These are phyloP conservation scores for Claviceps quebecensis DNA, from an alignment of 2,329 filamentous ascomycete species.

Conservation along the genomic window DNA sequence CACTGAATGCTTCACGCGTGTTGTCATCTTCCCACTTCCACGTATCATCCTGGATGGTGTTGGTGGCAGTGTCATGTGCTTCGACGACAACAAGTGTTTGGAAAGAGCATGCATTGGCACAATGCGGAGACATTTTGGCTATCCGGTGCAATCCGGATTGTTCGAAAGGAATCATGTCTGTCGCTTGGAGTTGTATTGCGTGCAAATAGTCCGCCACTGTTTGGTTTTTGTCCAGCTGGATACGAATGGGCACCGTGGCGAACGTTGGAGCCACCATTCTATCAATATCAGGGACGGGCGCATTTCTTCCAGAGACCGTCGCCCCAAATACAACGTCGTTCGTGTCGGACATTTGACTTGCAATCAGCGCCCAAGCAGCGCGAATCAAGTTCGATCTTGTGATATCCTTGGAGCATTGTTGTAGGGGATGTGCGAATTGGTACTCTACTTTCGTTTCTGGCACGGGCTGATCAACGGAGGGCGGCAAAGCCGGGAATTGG, in stretches of 20 bases:
- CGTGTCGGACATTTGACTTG: constrained; percentile 30
- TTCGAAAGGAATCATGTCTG: constrained; percentile 10
- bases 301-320: constrained; percentile 26
- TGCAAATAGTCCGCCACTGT: constrained; percentile 6
- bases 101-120: constrained; percentile 12
- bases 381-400: constrained; percentile 8
- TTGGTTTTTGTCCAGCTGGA: constrained; percentile 17
- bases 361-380: constrained; percentile 35
- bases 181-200: constrained; percentile 7
- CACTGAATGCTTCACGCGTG: background rate
- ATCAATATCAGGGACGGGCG: constrained; percentile 10
- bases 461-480: constrained; percentile 26
- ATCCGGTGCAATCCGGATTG: constrained; percentile 12
- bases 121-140: constrained; percentile 6
- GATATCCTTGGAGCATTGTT: constrained; percentile 11
- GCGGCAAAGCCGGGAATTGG: constrained; percentile 30
- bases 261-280: constrained; percentile 19
- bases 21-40: background rate
- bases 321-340: constrained; percentile 28
- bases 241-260: constrained; percentile 27
- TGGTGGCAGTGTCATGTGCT: background rate
- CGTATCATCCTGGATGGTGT: background rate
- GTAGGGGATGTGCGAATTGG: background rate
- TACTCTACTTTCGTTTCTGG: constrained; percentile 30
- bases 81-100: constrained; percentile 16